phyloP scores from a whole-genome alignment of 1,284 basidiomycete genomes.

The Inonotus hispidus region DNA sequence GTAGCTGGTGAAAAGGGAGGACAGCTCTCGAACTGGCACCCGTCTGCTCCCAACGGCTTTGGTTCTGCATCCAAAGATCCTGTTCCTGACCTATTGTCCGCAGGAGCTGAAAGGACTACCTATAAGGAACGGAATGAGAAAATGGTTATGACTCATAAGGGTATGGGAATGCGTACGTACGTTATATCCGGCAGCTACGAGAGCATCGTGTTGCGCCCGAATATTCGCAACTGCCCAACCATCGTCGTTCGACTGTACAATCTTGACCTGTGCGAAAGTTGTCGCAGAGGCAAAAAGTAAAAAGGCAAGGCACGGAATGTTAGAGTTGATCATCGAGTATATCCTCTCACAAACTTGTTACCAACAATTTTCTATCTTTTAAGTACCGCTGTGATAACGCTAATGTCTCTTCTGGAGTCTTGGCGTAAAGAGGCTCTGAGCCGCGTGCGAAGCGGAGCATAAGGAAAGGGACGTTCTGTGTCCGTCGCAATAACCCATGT shows the following conservation, averaged over 20 bases:
- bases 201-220: constrained; percentile 37
- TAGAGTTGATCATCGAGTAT: neutral
- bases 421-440: no score
- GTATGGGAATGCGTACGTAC: constrained; percentile 26
- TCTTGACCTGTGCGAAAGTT: constrained; percentile 7
- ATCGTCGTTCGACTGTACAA: constrained; percentile 42
- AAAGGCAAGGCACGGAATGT: neutral
- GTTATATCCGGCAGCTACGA: constrained; percentile 36
- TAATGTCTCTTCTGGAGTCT: no score
- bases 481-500: no score
- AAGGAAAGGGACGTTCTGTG: neutral
- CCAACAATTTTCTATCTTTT: no score
- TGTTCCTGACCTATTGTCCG: constrained; percentile 39
- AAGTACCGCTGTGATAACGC: no score
- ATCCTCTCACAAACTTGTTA: no score
- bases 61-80: constrained; percentile 32
- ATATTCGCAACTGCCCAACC: constrained; percentile 49
- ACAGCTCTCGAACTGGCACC: constrained; percentile 40
- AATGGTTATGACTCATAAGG: neutral
- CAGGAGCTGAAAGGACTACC: constrained; percentile 40
- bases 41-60: constrained; percentile 27
- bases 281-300: neutral
- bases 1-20: constrained; percentile 39
- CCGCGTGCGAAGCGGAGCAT: neutral
- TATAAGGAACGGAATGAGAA: constrained; percentile 19